Evolutionary conservation across 1,284 basidiomycete species (phyloP).

Genomic region (Termitomyces sp.): DNA sequence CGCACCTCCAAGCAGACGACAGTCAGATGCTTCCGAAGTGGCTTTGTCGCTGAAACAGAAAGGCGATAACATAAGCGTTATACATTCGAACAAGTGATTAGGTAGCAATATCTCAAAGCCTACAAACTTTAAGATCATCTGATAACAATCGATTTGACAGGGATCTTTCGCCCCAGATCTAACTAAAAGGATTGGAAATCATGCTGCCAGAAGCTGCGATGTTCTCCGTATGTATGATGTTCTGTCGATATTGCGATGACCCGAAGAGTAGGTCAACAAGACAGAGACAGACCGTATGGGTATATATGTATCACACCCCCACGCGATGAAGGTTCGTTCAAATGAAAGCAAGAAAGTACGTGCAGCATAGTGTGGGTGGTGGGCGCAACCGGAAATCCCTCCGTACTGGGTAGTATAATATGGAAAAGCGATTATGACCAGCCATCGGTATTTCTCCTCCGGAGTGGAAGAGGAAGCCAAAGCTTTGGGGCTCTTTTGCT

Average conservation of each 20-base stretch:
- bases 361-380: not conserved
- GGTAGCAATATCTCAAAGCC: not conserved
- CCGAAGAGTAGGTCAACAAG: not conserved
- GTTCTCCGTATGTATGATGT: not conserved
- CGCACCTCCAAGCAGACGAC: too few relatives aligned
- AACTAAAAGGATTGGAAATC: not conserved
- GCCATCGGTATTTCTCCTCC: slow-evolving; percentile 45
- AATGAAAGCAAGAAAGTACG: not conserved
- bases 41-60: not conserved
- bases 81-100: not conserved
- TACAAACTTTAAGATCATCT: not conserved
- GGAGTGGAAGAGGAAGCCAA: slow-evolving; percentile 56
- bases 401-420: slow-evolving; percentile 1
- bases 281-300: not conserved
- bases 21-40: too few relatives aligned
- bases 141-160: not conserved
- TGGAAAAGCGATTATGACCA: slow-evolving; percentile 36
- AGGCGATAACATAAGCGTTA: not conserved
- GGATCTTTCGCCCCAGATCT: not conserved
- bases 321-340: not conserved
- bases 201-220: not conserved
- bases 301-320: not conserved
- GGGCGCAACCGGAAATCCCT: not conserved
- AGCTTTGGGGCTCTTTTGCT: slow-evolving; percentile 30
- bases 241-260: not conserved